Conservation (phyloP, 2,329 filamentous ascomycete species). For the Calonectria pseudoturangicola region DNA sequence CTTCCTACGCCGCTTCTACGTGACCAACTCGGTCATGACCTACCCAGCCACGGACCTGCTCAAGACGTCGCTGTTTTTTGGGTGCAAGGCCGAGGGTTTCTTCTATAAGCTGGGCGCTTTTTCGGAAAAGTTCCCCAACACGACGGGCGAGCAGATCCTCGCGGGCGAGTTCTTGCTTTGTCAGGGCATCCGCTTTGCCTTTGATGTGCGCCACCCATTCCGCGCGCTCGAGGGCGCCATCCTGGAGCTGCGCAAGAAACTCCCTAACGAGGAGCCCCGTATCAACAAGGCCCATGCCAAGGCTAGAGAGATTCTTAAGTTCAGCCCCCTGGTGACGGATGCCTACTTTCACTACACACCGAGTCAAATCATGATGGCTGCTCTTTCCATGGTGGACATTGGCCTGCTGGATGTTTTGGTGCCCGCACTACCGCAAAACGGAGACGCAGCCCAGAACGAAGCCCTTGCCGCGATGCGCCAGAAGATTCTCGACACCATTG, state of each 20-base stretch:
- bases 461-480: conserved; percentile 60
- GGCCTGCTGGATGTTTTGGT: conserved; percentile 73
- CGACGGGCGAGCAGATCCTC: conserved; percentile 87
- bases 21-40: conserved; percentile 96
- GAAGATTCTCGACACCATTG: conserved; percentile 70
- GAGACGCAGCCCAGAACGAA: conserved; percentile 51
- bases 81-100: conserved; percentile 92
- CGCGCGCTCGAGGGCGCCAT: conserved; percentile 90
- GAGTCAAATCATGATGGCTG: conserved; percentile 92
- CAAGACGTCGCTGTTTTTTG: conserved; percentile 93
- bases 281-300: conserved; percentile 80
- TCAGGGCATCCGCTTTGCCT: conserved; percentile 93
- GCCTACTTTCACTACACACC: conserved; percentile 98
- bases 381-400: conserved; percentile 84
- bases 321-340: conserved; percentile 89
- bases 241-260: conserved; percentile 84
- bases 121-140: conserved; percentile 80
- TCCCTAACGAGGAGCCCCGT: conserved; percentile 74
- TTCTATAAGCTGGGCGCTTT: conserved; percentile 81
- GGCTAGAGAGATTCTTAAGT: conserved; percentile 84
- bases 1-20: conserved; percentile 95
- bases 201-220: conserved; percentile 94
- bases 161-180: conserved; percentile 95
- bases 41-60: conserved; percentile 94
- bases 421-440: conserved; percentile 60